A percentile compares a stretch with the other conserved stretches of the same genome.
These are phyloP conservation scores for Durotheca rogersii DNA, from an alignment of 495 filamentous ascomycete genomes.

Conservation along the genomic window DNA sequence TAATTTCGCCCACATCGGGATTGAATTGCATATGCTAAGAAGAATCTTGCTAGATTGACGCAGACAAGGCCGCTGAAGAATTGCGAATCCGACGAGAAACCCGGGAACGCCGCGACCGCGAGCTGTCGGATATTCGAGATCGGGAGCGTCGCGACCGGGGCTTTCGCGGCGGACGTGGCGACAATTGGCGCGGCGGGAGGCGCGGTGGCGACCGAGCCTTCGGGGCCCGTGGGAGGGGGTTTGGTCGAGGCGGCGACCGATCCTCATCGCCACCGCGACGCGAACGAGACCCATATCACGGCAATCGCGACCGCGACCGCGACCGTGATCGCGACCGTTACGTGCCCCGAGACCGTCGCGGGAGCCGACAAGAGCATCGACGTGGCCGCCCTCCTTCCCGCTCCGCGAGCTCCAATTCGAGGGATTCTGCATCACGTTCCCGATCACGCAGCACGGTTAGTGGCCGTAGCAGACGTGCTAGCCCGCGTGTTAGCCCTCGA, in stretches of 20 bases:
- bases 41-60: constrained; percentile 63
- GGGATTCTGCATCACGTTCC: constrained; percentile 35
- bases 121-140: constrained; percentile 67
- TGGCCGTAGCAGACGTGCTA: constrained; percentile 35
- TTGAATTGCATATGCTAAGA: constrained; percentile 2
- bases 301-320: constrained; percentile 52
- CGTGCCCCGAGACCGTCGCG: constrained; percentile 47
- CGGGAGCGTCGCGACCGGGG: constrained; percentile 74
- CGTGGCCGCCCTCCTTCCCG: constrained; percentile 36
- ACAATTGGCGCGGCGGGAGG: constrained; percentile 47
- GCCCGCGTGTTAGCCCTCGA: constrained; percentile 33
- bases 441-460: constrained; percentile 36
- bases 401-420: constrained; percentile 27
- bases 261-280: constrained; percentile 65
- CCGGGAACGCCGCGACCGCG: constrained; percentile 53
- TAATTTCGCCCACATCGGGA: neutral
- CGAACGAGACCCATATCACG: constrained; percentile 43
- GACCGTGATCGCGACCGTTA: no score
- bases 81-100: constrained; percentile 63
- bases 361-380: constrained; percentile 35
- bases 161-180: constrained; percentile 57
- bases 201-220: constrained; percentile 52
- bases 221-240: constrained; percentile 47
- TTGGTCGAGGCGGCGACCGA: constrained; percentile 44
- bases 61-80: constrained; percentile 78